A percentile compares a stretch with the other conserved stretches of the same genome.
These are phyloP conservation scores for Kodamaea sagamina DNA, from an alignment of 805 yeast genomes.

Conservation along the genomic window DNA sequence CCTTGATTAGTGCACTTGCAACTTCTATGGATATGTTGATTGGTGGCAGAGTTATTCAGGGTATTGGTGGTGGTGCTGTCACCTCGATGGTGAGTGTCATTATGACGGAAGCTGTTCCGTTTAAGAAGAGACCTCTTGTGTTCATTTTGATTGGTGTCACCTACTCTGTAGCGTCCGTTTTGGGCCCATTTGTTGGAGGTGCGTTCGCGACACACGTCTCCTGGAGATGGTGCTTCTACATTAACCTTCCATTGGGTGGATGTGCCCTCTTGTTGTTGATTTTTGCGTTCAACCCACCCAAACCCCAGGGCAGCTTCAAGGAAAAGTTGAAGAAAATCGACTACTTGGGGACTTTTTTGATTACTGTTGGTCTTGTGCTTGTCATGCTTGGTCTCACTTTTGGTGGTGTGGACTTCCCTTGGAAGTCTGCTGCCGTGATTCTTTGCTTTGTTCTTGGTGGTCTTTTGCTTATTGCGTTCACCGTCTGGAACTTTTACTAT, in stretches of 20 bases:
- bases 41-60: slow-evolving; percentile 43
- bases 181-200: slow-evolving; percentile 30
- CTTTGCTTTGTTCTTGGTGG: slow-evolving; percentile 26
- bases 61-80: slow-evolving; percentile 41
- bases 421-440: slow-evolving; percentile 28
- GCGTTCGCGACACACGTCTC: slow-evolving; percentile 26
- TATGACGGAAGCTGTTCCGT: slow-evolving; percentile 33
- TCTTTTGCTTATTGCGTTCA: slow-evolving; percentile 17
- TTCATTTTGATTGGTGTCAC: slow-evolving; percentile 23
- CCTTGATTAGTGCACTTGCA: slow-evolving; percentile 41
- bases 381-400: slow-evolving; percentile 27
- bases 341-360: slow-evolving; percentile 23
- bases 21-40: slow-evolving; percentile 39
- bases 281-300: slow-evolving; percentile 25
- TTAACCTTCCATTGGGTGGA: slow-evolving; percentile 29
- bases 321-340: slow-evolving; percentile 22
- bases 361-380: slow-evolving; percentile 24
- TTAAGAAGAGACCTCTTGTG: slow-evolving; percentile 27
- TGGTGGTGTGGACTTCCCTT: slow-evolving; percentile 22
- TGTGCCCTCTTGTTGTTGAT: slow-evolving; percentile 21
- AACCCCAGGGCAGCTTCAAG: slow-evolving; percentile 13
- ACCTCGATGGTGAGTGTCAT: slow-evolving; percentile 32
- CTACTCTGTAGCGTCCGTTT: slow-evolving; percentile 26
- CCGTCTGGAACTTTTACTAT: slow-evolving; percentile 22
- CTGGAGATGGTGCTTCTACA: slow-evolving; percentile 33